Evolutionary conservation across 2,329 filamentous ascomycete genomes (phyloP).

Genomic region (Aspergillus pseudoviridinutans): DNA sequence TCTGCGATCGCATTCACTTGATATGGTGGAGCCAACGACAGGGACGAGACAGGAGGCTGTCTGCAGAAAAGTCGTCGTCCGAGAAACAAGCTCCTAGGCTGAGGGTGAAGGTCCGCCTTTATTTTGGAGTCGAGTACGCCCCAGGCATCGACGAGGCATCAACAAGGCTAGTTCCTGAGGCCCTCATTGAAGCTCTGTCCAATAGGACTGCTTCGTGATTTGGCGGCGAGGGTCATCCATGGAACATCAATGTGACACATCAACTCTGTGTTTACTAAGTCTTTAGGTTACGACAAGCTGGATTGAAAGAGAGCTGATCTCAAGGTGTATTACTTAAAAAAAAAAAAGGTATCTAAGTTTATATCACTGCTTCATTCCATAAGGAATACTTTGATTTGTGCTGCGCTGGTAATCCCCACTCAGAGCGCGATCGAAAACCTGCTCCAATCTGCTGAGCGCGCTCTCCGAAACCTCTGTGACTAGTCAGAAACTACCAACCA

Average conservation of each 20-base stretch:
- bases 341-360: background rate
- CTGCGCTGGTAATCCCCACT: constrained; percentile 31
- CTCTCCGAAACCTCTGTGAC: constrained; percentile 59
- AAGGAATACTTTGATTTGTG: constrained; percentile 28
- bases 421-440: constrained; percentile 48
- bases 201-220: constrained; percentile 6
- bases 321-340: background rate
- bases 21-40: constrained; percentile 16
- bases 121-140: constrained; percentile 18
- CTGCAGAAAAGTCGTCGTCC: constrained; percentile 30
- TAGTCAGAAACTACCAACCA: constrained; percentile 19
- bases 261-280: background rate
- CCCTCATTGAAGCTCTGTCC: constrained; percentile 2
- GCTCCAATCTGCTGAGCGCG: constrained; percentile 55
- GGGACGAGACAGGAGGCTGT: constrained; percentile 21
- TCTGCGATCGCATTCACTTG: constrained; percentile 12
- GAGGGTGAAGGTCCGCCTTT: constrained; percentile 19
- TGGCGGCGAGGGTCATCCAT: background rate
- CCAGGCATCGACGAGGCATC: constrained; percentile 31
- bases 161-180: constrained; percentile 21
- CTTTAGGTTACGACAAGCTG: background rate
- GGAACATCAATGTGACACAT: background rate
- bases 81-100: constrained; percentile 29
- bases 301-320: background rate
- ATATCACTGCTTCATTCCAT: constrained; percentile 27